Evolutionary conservation across 352 stramenopile genomes (phyloP), one percentile per base, ranked within the genome.

Genomic region (Globisporangium yorkense): DNA sequence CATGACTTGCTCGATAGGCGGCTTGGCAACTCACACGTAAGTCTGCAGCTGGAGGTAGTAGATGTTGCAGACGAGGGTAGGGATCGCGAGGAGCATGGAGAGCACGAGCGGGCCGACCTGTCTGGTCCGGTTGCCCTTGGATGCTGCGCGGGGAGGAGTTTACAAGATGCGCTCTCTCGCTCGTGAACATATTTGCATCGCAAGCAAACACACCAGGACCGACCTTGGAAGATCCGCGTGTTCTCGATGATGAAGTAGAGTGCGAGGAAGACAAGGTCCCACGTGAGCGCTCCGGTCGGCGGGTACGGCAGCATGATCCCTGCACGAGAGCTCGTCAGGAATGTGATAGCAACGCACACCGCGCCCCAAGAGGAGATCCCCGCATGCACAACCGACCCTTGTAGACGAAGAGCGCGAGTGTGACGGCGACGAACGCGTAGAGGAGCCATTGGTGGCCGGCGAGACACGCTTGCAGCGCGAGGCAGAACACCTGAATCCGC

Each of bases 81-180:
- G 78, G 16, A 70, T 61, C 0, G 78, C 71, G 2, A 95, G 64
- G 18, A 75, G 37, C 33, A 92, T 63, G 5, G 80, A 71, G 46
- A 89, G 67, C 31, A 78, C 45, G 16, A 94, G 71, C 33, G 86
- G 77, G 0, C 65, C 63, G 2, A 85, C 68, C 37, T 92, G 70
- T 52, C 75, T 72, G 10, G 76, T 90, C 39, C 87, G 83, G 67
- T 95, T 95, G 50, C 86, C 86, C 66, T 95, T 95, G 18, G 86
- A 91, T 2, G 68, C 81, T 87, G 37, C 8, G 37, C 20, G 18
- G 27, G 33, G 5, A 51, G 21, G 8, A 40, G 31, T 12, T 40
- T 12, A 43, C 13, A 12, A 39, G 33, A 12, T 12, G 33, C 24
- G 24, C 24, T 27, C 24, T 27, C 24, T 27, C 24, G 24, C 24